phyloP scores from a whole-genome alignment of 192 early-diverging fungal species.

The Entomortierella chlamydospora region DNA sequence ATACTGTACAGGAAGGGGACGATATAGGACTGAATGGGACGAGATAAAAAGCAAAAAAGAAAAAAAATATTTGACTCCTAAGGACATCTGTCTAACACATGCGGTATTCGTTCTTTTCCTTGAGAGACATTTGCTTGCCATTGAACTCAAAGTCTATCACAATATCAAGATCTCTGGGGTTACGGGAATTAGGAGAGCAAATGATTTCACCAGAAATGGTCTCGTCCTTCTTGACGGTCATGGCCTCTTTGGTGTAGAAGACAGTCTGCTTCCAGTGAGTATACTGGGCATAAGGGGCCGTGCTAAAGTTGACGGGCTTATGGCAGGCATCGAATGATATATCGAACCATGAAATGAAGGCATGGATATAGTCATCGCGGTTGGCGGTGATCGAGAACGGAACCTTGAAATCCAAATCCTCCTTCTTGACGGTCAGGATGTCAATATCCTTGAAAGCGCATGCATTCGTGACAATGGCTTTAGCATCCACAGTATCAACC shows the following conservation, averaged over 20 bases:
- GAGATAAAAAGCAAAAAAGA: neutral
- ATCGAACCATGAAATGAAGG: constrained; percentile 94
- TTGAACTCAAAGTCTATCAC: constrained; percentile 65
- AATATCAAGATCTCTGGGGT: constrained; percentile 96
- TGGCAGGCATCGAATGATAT: constrained; percentile 81
- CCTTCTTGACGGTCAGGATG: constrained; percentile 72
- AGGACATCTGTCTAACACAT: constrained; percentile 39
- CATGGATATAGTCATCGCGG: constrained; percentile 75
- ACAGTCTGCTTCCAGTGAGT: constrained; percentile 99
- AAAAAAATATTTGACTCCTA: neutral
- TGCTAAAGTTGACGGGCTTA: constrained; percentile 63
- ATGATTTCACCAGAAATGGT: constrained; percentile 65
- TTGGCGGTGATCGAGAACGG: constrained; percentile 74
- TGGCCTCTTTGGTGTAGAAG: constrained; percentile 77
- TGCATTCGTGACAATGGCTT: constrained; percentile 75
- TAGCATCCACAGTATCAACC: constrained; percentile 80
- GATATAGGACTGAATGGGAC: no score
- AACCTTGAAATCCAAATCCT: constrained; percentile 79
- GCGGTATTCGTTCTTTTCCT: constrained; percentile 59
- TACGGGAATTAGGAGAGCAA: constrained; percentile 78
- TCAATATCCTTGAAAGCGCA: constrained; percentile 79
- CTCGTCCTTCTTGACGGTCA: constrained; percentile 89
- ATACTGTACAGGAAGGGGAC: constrained; percentile 1
- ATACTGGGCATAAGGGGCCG: constrained; percentile 74
- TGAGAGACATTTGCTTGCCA: constrained; percentile 41